Percentiles rank a stretch among this genome's conserved stretches.
phyloP scores from a whole-genome alignment of 2,329 filamentous ascomycete species.

The Lecanosticta acicola region DNA sequence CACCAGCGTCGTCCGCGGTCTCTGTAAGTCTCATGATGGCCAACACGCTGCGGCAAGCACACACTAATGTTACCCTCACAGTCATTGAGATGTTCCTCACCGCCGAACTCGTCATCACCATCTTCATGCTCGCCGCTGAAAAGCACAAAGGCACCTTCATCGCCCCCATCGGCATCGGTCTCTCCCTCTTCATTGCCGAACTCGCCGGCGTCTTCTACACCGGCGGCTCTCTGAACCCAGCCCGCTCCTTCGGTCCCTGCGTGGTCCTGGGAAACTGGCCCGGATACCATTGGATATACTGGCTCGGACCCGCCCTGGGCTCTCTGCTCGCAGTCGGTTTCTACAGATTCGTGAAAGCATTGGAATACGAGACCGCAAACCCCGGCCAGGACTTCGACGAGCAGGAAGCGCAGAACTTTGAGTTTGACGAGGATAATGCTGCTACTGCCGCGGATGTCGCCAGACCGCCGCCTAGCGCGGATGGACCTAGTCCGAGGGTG shows the following conservation, averaged over 20 bases:
- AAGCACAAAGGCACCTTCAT: slow-evolving; percentile 41
- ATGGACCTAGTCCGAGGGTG: not conserved
- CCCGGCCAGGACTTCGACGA: slow-evolving; percentile 45
- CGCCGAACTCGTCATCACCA: slow-evolving; percentile 45
- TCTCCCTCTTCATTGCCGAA: slow-evolving; percentile 44
- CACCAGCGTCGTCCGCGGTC: slow-evolving; percentile 41
- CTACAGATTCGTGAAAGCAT: slow-evolving; percentile 45
- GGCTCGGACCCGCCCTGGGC: slow-evolving; percentile 45
- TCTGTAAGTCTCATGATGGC: slow-evolving; percentile 31
- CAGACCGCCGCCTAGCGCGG: not conserved
- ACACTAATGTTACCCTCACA: slow-evolving; percentile 10
- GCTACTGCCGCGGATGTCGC: slow-evolving; percentile 5
- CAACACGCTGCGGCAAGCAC: not conserved
- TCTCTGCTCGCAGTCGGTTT: slow-evolving; percentile 44
- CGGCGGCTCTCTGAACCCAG: slow-evolving; percentile 42
- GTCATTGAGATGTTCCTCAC: slow-evolving; percentile 49
- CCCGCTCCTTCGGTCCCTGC: slow-evolving; percentile 45
- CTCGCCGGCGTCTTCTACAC: slow-evolving; percentile 41
- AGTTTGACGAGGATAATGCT: slow-evolving; percentile 35
- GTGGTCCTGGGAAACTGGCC: slow-evolving; percentile 41
- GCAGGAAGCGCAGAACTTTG: slow-evolving; percentile 34
- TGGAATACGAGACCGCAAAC: slow-evolving; percentile 49
- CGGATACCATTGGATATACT: slow-evolving; percentile 49
- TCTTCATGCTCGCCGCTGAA: slow-evolving; percentile 42
- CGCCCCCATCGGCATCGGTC: slow-evolving; percentile 36